Evolutionary conservation across 2,329 filamentous ascomycete genomes (phyloP).

Genomic region (Colletotrichum plurivorum): DNA sequence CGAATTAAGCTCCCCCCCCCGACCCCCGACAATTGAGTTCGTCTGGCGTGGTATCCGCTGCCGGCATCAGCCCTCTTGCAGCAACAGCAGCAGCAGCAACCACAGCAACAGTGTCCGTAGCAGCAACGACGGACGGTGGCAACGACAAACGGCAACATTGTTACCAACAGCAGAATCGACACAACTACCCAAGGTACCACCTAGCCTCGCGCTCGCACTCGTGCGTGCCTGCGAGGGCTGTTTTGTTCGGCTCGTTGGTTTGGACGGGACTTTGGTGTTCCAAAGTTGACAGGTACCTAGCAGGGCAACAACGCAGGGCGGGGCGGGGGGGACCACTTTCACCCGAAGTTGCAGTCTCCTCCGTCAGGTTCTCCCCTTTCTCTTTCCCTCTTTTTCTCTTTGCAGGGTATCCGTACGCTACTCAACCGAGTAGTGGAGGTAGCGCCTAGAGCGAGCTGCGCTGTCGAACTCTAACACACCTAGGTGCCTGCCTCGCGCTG

Average conservation of each 20-base stretch:
- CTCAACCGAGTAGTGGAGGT: no score
- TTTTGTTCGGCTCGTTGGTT: no score
- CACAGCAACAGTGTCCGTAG: neutral
- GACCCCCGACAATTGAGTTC: constrained; percentile 20
- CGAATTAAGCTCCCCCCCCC: constrained; percentile 39
- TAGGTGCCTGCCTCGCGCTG: neutral
- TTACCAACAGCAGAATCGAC: no score
- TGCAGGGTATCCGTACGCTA: neutral
- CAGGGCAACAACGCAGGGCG: neutral
- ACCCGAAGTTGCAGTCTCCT: constrained; percentile 36
- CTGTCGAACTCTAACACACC: neutral
- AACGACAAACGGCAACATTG: no score
- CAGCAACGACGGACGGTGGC: no score
- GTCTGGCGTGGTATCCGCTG: constrained; percentile 24
- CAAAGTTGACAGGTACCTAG: neutral
- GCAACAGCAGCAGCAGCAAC: neutral
- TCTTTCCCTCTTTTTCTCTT: constrained; percentile 4
- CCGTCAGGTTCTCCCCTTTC: constrained; percentile 21
- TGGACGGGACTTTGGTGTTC: no score
- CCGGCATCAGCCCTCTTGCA: neutral
- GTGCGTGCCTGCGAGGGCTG: no score
- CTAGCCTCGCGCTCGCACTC: no score
- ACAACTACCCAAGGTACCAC: no score
- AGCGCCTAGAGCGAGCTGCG: neutral
- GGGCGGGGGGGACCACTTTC: constrained; percentile 32